Conservation (phyloP, 352 stramenopile genomes). For the Ochromonadaceae sp. region DNA sequence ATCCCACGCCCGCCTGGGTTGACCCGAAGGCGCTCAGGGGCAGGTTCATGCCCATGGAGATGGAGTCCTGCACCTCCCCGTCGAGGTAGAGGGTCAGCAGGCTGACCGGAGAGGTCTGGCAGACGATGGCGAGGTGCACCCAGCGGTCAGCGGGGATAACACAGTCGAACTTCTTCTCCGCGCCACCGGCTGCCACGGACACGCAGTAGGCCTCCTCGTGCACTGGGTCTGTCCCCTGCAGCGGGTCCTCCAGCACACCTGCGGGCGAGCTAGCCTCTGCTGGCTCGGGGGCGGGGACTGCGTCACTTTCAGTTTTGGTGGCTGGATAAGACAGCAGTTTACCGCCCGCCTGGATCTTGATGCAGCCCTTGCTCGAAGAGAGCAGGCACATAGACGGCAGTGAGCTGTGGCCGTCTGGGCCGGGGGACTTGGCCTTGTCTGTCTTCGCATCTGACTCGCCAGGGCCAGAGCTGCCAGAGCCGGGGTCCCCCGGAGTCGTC, state of each 20-base stretch:
- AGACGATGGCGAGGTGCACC: neutral
- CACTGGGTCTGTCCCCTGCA: neutral
- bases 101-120: neutral
- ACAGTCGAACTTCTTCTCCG: neutral
- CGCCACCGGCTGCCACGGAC: neutral
- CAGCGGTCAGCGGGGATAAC: neutral
- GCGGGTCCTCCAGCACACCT: neutral
- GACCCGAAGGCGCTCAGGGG: neutral
- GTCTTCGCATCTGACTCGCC: no score
- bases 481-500: no score
- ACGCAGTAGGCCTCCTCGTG: neutral
- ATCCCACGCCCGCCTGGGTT: neutral
- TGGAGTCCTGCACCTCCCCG: neutral
- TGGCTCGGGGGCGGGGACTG: no score
- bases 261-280: no score
- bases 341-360: constrained; percentile 13
- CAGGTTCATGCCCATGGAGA: neutral
- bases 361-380: neutral
- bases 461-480: no score
- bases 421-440: no score
- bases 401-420: no score
- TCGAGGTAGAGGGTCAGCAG: neutral
- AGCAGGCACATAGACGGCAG: no score
- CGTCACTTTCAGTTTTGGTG: no score
- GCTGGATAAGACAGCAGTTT: no score